These are phyloP conservation scores for Oryza glumipatula DNA, from an alignment of 176 grass and related monocot genomes.

Conservation along the genomic window DNA sequence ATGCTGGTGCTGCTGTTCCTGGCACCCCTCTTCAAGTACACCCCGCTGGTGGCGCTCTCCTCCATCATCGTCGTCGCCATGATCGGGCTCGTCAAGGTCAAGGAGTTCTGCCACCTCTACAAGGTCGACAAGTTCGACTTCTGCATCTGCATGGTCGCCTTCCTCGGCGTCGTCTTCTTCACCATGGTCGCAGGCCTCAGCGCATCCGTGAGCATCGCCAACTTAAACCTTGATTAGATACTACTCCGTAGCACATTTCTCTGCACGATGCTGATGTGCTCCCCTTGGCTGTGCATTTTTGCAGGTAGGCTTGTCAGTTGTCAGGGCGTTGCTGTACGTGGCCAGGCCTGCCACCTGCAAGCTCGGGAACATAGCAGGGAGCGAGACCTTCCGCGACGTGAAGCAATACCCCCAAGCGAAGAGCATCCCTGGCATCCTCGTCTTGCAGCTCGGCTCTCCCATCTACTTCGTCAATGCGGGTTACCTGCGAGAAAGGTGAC, in stretches of 20 bases:
- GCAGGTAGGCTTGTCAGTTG: slow-evolving; percentile 73
- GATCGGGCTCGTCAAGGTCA: slow-evolving; percentile 85
- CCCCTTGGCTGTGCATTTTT: neutral
- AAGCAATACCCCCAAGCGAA: slow-evolving; percentile 64
- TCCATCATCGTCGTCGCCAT: slow-evolving; percentile 91
- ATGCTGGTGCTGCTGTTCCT: slow-evolving; percentile 94
- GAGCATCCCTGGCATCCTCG: slow-evolving; percentile 54
- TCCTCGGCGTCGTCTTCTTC: slow-evolving; percentile 85
- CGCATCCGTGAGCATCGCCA: slow-evolving; percentile 58
- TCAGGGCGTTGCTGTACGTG: slow-evolving; percentile 78
- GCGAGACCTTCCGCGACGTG: slow-evolving; percentile 67
- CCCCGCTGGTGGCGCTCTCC: slow-evolving; percentile 80
- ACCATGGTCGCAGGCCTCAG: slow-evolving; percentile 85
- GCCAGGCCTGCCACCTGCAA: slow-evolving; percentile 78
- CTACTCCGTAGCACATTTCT: neutral
- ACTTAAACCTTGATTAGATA: neutral
- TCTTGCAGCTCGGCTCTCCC: slow-evolving; percentile 79
- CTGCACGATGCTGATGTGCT: slow-evolving; percentile 5
- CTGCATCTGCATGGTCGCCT: slow-evolving; percentile 83
- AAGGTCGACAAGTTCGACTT: slow-evolving; percentile 98
- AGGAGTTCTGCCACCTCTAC: slow-evolving; percentile 74
- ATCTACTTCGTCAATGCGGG: slow-evolving; percentile 79
- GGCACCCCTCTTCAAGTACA: slow-evolving; percentile 92
- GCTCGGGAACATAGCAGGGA: slow-evolving; percentile 71
- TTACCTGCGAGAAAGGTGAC: slow-evolving; percentile 82